Evolutionary conservation across 2,329 filamentous ascomycete genomes (phyloP).

Genomic region (Ophidiomyces ophidiicola): DNA sequence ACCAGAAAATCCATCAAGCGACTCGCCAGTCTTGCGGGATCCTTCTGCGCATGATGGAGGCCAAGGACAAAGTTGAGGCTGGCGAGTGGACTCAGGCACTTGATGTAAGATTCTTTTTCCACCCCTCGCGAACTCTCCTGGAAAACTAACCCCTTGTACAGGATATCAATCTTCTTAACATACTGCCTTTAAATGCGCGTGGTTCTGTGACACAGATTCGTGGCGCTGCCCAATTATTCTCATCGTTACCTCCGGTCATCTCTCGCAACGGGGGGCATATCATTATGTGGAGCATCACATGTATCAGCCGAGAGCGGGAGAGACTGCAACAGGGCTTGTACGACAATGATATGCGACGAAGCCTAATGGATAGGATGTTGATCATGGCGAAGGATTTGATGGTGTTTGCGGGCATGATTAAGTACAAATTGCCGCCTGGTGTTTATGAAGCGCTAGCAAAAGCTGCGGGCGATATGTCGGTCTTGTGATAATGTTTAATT

Average conservation of each 20-base stretch:
- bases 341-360: constrained; percentile 41
- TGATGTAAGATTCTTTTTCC: constrained; percentile 43
- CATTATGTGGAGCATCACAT: constrained; percentile 84
- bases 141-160: constrained; percentile 27
- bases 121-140: neutral
- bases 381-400: constrained; percentile 80
- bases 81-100: constrained; percentile 50
- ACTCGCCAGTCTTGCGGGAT: constrained; percentile 49
- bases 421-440: constrained; percentile 75
- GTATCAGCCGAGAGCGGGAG: constrained; percentile 67
- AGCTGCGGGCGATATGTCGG: constrained; percentile 53
- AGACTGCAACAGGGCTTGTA: constrained; percentile 58
- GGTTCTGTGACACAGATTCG: constrained; percentile 72
- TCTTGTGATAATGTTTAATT: constrained; percentile 1
- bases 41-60: constrained; percentile 49
- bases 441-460: constrained; percentile 80
- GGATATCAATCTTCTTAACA: constrained; percentile 61
- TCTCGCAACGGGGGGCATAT: constrained; percentile 82
- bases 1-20: constrained; percentile 44
- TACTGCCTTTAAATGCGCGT: constrained; percentile 64
- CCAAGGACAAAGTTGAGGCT: constrained; percentile 47
- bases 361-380: constrained; percentile 56
- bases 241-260: constrained; percentile 63
- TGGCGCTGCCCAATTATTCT: constrained; percentile 66
- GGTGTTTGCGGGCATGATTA: constrained; percentile 83